These are phyloP conservation scores for Myriosclerotinia duriaeana DNA, from an alignment of 2,329 filamentous ascomycete species.

Conservation along the genomic window DNA sequence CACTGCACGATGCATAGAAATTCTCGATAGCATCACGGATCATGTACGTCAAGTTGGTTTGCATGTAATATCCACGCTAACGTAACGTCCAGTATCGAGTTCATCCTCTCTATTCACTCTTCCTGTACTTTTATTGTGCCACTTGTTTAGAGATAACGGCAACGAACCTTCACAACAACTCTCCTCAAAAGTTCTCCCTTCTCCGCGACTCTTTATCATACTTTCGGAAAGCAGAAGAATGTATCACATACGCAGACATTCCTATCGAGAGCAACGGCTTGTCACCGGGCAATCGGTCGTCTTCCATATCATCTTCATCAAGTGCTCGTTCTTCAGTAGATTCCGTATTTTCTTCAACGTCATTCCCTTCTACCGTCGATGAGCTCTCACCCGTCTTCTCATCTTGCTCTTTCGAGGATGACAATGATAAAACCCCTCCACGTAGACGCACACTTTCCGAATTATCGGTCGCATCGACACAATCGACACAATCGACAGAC, in stretches of 20 bases:
- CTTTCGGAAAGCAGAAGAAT: slow-evolving; percentile 35
- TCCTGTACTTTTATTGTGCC: slow-evolving; percentile 39
- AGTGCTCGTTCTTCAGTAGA: slow-evolving; percentile 37
- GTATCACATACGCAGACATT: slow-evolving; percentile 33
- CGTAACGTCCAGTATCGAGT: slow-evolving; percentile 28
- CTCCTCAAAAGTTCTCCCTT: slow-evolving; percentile 35
- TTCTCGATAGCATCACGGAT: slow-evolving; percentile 36
- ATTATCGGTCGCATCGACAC: slow-evolving; percentile 15
- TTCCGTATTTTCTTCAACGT: slow-evolving; percentile 36
- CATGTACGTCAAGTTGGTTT: slow-evolving; percentile 30
- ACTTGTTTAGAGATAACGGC: slow-evolving; percentile 37
- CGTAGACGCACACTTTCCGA: slow-evolving; percentile 22
- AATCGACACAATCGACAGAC: neutral
- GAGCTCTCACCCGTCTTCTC: slow-evolving; percentile 26
- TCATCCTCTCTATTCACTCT: slow-evolving; percentile 38
- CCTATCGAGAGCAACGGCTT: slow-evolving; percentile 26
- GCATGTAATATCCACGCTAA: slow-evolving; percentile 26
- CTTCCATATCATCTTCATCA: slow-evolving; percentile 29
- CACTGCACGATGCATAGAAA: slow-evolving; percentile 35
- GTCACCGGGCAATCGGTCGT: slow-evolving; percentile 10
- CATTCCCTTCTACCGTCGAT: slow-evolving; percentile 25
- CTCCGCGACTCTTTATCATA: slow-evolving; percentile 36
- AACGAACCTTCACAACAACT: slow-evolving; percentile 32
- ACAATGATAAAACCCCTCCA: slow-evolving; percentile 11
- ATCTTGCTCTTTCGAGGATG: slow-evolving; percentile 26